Base-by-base conservation (phyloP, 441 rosid genomes). In the Euphorbia neoarborescens region DNA sequence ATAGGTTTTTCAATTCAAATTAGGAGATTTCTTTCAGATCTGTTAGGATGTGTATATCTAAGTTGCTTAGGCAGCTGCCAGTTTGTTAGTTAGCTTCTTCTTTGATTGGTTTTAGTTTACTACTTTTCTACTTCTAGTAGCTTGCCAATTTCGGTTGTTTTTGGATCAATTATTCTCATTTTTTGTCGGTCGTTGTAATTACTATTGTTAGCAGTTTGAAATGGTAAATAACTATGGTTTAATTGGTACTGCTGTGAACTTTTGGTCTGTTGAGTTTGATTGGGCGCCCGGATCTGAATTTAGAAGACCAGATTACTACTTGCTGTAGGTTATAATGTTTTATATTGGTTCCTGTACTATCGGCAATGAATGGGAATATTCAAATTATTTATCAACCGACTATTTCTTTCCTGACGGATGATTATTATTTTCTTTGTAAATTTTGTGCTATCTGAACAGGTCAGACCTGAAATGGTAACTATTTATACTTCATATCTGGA, bases 381-480 rank as follows among this genome's bases (percentile, higher is more conserved):
- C 13, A 60, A 60, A 17, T 28, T 22, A 0, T 2, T n/a, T n/a
- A n/a, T 10, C 10, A 54, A 17, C 17, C 24, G 24, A 54, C 50
- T 69, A 32, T 14, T 48, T 60, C 58, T 61, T 71, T 62, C 61
- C 51, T 48, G 48, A 51, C 44, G 25, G 15, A 14, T 70, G 68
- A 22, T 62, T 50, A n/a, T n/a, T n/a, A n/a, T n/a, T n/a, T n/a
- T n/a, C n/a, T n/a, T n/a, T n/a, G n/a, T n/a, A n/a, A n/a, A n/a
- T n/a, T 0, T n/a, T 8, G 20, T 48, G 28, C 56, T 34, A 51
- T 19, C 24, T 63, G 65, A 67, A 63, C 61, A 75, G 74, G 72
- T 69, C 63, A 58, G 75, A 71, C 44, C 65, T 75, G 71, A 67
- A 65, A 15, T 66, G 30, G n/a, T n/a, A 32, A 51, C 22, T 0